Evolutionary conservation across 2,329 filamentous ascomycete genomes (phyloP), one percentile per base, ranked within the genome.

Genomic region (Ascochyta rabiei): DNA sequence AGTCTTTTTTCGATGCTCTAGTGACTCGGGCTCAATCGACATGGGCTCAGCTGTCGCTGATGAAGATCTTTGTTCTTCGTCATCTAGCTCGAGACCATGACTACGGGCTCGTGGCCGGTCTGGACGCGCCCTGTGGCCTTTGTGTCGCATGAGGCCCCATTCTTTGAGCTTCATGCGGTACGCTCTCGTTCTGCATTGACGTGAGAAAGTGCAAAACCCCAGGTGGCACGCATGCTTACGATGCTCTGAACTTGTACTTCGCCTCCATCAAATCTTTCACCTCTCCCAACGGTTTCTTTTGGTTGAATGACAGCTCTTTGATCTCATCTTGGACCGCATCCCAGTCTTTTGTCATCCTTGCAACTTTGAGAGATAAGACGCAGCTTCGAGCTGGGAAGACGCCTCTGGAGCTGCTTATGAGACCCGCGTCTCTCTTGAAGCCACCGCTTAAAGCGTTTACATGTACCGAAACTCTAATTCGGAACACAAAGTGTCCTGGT

Each of bases 121-220:
- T 6, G 21, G 21, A 12, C 35, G 52, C 35, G 35, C 6, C 15
- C 21, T 45, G 7, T 46, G 52, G n/a, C 21, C 18, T 18, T 46
- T 54, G 31, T 71, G 60, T 43, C 69, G 67, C 56, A 66, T 66
- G 1, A 69, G 60, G 1, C 70, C 70, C 71, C 71, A 75, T 50
- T 75, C 71, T 54, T 72, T 73, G 34, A 75, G 37, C 48, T 73
- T 75, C 68, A 73, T 72, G 13, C 71, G 66, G 59, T 74, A 75
- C 12, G 72, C 70, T 45, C 72, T 59, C 6, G 70, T 75, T 1
- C 72, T 74, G 26, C n/a, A 15, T 2, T 0, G 21, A 8, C 6
- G 21, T 63, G 10, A 63, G 57, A 12, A 33, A 23, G 6, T 28
- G n/a, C 30, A 37, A 15, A 15, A 24, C 16, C 7, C 5, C n/a